These are phyloP conservation scores for Echeveria elegans DNA, from an alignment of 164 flowering plant genomes.

Conservation along the genomic window DNA sequence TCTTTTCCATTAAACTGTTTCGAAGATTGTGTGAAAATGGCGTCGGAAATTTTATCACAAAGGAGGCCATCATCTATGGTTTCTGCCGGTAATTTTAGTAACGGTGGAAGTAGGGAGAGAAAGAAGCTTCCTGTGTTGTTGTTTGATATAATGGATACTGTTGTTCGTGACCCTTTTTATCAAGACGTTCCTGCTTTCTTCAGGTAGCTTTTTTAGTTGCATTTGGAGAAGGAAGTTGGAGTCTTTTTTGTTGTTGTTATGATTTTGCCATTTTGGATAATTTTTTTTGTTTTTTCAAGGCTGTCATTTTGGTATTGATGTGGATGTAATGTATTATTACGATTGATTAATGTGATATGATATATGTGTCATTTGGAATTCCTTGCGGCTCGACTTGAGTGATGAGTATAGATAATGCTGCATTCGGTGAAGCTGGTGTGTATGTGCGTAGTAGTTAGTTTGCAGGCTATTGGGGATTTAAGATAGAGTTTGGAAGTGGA, in stretches of 20 bases:
- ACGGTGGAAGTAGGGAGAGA: neutral
- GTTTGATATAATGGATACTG: slow-evolving; percentile 87
- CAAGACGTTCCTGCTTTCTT: slow-evolving; percentile 81
- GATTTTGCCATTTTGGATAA: neutral
- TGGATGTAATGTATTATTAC: neutral
- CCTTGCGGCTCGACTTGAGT: no score
- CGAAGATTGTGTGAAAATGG: neutral
- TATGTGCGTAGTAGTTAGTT: neutral
- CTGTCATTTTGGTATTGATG: neutral
- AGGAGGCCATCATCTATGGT: neutral
- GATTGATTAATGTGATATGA: neutral
- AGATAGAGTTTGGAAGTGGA: neutral
- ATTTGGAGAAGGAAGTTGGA: neutral
- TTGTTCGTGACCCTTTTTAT: slow-evolving; percentile 92
- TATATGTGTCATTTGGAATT: neutral
- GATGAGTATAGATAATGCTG: no score
- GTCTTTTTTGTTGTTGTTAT: neutral
- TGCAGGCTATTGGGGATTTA: neutral
- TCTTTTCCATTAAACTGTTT: neutral
- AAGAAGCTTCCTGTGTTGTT: slow-evolving; percentile 74
- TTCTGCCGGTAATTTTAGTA: no score
- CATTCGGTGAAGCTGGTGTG: neutral
- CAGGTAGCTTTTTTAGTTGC: slow-evolving; percentile 30
- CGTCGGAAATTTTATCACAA: neutral
- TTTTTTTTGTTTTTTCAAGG: neutral